A percentile compares a stretch with the other conserved stretches of the same genome.
Conservation (phyloP, 805 yeast genomes). For the Candida tallmaniae region DNA sequence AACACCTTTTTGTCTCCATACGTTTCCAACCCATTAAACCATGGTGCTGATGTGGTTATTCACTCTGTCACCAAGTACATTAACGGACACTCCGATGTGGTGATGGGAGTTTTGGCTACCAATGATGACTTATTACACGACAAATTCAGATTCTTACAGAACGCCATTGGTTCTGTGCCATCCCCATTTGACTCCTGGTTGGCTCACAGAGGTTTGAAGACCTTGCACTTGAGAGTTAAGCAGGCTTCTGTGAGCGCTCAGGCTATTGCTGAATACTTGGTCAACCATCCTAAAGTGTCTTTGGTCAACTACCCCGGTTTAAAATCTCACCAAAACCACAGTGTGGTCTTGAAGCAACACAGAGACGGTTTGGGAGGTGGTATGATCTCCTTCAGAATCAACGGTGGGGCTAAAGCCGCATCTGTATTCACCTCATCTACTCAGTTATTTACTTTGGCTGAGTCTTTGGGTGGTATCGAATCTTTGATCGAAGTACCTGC, state of each 20-base stretch:
- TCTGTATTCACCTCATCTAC: slow-evolving; percentile 68
- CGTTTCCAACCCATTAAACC: slow-evolving; percentile 74
- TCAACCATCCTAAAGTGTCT: slow-evolving; percentile 45
- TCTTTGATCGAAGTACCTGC: slow-evolving; percentile 85
- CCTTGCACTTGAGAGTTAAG: slow-evolving; percentile 73
- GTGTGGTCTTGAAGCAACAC: slow-evolving; percentile 68
- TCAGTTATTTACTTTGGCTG: slow-evolving; percentile 78
- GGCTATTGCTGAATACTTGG: slow-evolving; percentile 63
- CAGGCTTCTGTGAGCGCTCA: slow-evolving; percentile 65
- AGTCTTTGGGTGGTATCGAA: slow-evolving; percentile 88
- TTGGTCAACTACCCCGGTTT: slow-evolving; percentile 85
- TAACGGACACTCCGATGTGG: slow-evolving; percentile 91
- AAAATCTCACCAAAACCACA: slow-evolving; percentile 57
- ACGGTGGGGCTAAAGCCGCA: slow-evolving; percentile 78
- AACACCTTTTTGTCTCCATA: slow-evolving; percentile 88
- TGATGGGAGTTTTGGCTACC: slow-evolving; percentile 77
- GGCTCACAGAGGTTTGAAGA: slow-evolving; percentile 88
- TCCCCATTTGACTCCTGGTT: slow-evolving; percentile 91
- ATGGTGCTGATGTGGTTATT: slow-evolving; percentile 83
- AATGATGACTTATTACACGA: slow-evolving; percentile 58
- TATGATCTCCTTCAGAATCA: slow-evolving; percentile 82
- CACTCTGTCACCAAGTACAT: slow-evolving; percentile 89
- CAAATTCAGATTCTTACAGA: slow-evolving; percentile 71
- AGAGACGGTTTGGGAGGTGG: slow-evolving; percentile 87
- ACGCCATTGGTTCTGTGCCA: slow-evolving; percentile 85